Conservation (phyloP, 768 basidiomycete genomes). For the Amanita inopinata region DNA sequence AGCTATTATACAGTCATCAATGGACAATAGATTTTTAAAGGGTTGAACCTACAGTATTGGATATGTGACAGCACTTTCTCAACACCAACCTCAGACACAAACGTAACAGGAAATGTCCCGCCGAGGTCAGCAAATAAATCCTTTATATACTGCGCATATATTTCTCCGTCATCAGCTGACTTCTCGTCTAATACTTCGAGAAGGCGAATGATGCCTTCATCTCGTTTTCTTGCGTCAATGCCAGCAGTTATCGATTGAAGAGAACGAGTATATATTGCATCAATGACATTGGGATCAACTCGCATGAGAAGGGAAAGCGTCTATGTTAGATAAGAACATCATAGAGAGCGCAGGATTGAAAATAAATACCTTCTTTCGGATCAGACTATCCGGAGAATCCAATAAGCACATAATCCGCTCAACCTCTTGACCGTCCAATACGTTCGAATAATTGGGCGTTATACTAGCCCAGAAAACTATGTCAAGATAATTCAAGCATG, state of each 20-base stretch:
- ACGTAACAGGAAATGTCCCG: slow-evolving; percentile 19
- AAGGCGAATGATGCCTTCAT: slow-evolving; percentile 21
- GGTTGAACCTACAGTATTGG: slow-evolving; percentile 43
- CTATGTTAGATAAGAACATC: background rate
- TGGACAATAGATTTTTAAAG: too few relatives aligned
- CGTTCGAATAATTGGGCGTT: slow-evolving; percentile 32
- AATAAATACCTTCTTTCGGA: slow-evolving; percentile 44
- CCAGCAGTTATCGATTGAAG: background rate
- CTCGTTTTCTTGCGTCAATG: background rate
- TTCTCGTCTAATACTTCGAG: slow-evolving; percentile 47
- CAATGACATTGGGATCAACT: slow-evolving; percentile 9
- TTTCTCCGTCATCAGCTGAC: slow-evolving; percentile 40
- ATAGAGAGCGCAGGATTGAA: background rate
- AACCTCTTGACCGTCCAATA: slow-evolving; percentile 67
- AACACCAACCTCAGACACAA: slow-evolving; percentile 47
- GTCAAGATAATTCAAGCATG: slow-evolving; percentile 51
- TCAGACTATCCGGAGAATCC: slow-evolving; percentile 44
- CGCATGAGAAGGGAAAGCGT: slow-evolving; percentile 10
- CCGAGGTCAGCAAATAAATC: slow-evolving; percentile 32
- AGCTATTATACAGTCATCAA: slow-evolving; percentile 23
- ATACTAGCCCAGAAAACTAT: slow-evolving; percentile 63
- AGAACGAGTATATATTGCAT: slow-evolving; percentile 2
- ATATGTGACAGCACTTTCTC: slow-evolving; percentile 44
- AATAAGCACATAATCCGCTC: slow-evolving; percentile 61
- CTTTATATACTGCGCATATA: slow-evolving; percentile 44